phyloP scores from a whole-genome alignment of 1,139 yeast genomes.

The Candida buenavistaensis region DNA sequence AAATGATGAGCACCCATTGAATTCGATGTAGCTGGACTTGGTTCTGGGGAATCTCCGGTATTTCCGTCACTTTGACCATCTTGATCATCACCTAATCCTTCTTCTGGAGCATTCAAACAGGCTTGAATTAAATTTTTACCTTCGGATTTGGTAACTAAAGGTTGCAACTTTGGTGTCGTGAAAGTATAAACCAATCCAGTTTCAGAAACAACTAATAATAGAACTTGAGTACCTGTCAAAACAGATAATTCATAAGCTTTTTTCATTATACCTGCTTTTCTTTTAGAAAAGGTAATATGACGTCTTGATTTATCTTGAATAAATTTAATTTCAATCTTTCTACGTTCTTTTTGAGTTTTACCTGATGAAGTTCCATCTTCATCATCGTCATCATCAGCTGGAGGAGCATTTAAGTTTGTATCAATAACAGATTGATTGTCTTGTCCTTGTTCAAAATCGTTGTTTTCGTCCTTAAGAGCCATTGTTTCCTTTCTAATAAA shows the following conservation, averaged over 20 bases:
- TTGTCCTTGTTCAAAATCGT: slow-evolving; percentile 26
- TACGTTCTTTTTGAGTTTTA: slow-evolving; percentile 72
- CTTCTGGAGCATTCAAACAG: slow-evolving; percentile 91
- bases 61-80: slow-evolving; percentile 61
- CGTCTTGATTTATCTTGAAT: slow-evolving; percentile 97
- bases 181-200: slow-evolving; percentile 98
- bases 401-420: slow-evolving; percentile 14
- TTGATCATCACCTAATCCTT: slow-evolving; percentile 58
- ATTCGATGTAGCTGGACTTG: slow-evolving; percentile 31
- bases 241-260: slow-evolving; percentile 96
- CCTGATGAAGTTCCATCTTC: slow-evolving; percentile 62
- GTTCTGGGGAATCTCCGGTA: slow-evolving; percentile 43
- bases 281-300: slow-evolving; percentile 94
- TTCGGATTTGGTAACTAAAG: slow-evolving; percentile 93
- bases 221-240: slow-evolving; percentile 94
- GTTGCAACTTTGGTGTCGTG: slow-evolving; percentile 97
- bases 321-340: slow-evolving; percentile 95
- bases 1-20: slow-evolving; percentile 22
- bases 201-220: slow-evolving; percentile 90
- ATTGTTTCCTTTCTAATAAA: neutral
- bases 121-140: slow-evolving; percentile 97
- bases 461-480: slow-evolving; percentile 31
- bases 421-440: slow-evolving; percentile 9
- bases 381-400: slow-evolving; percentile 61
- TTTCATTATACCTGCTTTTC: slow-evolving; percentile 99